Evolutionary conservation across 306 rosid species (phyloP).

Genomic region (Bauhinia variegata): DNA sequence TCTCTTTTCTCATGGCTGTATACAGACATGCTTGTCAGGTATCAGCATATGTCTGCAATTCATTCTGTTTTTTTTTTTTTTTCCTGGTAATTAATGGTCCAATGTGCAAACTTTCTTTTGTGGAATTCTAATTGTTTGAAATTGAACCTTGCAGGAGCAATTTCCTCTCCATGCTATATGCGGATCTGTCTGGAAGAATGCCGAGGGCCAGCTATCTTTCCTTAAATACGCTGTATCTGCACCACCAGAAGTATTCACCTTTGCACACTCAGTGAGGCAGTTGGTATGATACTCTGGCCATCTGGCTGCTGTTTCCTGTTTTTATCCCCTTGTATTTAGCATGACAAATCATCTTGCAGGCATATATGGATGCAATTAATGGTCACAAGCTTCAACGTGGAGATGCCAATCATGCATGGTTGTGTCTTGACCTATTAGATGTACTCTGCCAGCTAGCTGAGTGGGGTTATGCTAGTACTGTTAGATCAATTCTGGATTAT

Average conservation of each 20-base stretch:
- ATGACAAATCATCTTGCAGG: slow-evolving; percentile 49
- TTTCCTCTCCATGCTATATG: slow-evolving; percentile 93
- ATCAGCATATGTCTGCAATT: slow-evolving; percentile 26
- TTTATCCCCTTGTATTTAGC: slow-evolving; percentile 22
- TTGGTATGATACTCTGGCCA: slow-evolving; percentile 60
- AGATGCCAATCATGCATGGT: slow-evolving; percentile 91
- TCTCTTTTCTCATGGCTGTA: slow-evolving; percentile 81
- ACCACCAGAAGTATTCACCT: slow-evolving; percentile 81
- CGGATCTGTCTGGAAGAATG: slow-evolving; percentile 95
- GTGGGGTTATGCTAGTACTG: slow-evolving; percentile 87
- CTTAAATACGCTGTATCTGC: slow-evolving; percentile 83
- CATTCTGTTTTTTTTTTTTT: no score
- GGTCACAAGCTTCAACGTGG: slow-evolving; percentile 81
- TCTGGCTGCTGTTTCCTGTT: slow-evolving; percentile 31
- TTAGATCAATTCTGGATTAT: slow-evolving; percentile 74
- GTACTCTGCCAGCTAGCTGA: slow-evolving; percentile 87
- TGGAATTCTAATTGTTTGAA: slow-evolving; percentile 30
- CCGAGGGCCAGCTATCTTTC: slow-evolving; percentile 95
- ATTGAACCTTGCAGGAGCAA: slow-evolving; percentile 67
- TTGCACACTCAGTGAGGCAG: slow-evolving; percentile 77
- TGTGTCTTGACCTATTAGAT: slow-evolving; percentile 80
- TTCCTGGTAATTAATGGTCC: slow-evolving; percentile 22
- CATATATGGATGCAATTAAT: slow-evolving; percentile 67
- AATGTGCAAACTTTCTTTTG: slow-evolving; percentile 4
- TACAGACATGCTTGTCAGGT: slow-evolving; percentile 81